Evolutionary conservation across 768 basidiomycete species (phyloP), one percentile per base, ranked within the genome.

Genomic region (Rhodotorula sphaerocarpa): DNA sequence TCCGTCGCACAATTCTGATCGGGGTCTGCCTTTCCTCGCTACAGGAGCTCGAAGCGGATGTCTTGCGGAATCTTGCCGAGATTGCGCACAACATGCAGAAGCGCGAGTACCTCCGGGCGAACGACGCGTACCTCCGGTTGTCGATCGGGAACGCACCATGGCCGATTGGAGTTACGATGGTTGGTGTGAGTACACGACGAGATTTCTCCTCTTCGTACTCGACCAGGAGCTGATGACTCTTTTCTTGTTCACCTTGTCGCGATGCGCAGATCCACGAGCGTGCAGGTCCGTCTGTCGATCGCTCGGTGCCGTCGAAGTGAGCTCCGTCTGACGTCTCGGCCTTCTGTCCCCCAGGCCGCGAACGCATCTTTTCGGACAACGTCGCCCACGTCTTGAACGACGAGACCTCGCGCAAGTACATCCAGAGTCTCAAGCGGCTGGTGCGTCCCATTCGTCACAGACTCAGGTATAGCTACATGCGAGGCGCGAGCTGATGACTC

Each of bases 161-260:
- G 95, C 95, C 95, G 3, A 99, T 99, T 72, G 95, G 95, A 46
- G 95, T 99, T 14, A 99, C 95, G 64, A 93, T 93, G 87, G 95
- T 97, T 78, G 92, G 90, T 44, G 43, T 44, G 43, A 18, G 43
- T 44, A 18, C 23, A 44, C 43, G 10, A 16, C 10, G 10, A 9
- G 43, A 7, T 44, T 54, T 12, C 15, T 18, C 28, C 20, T 58
- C 34, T 12, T 30, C 5, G 27, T 23, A 5, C 28, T 45, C 36
- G 10, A n/a, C n/a, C n/a, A n/a, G n/a, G n/a, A n/a, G n/a, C n/a
- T n/a, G n/a, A n/a, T n/a, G n/a, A n/a, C n/a, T n/a, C 34, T 10
- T 14, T 23, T 15, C 11, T 0, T 27, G 25, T 20, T 12, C 46
- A 23, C 43, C 16, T 25, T 18, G 9, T 48, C 23, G 36, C 30